Base-by-base conservation (phyloP, 805 yeast species). In the Vanderwaltozyma yarrowii region DNA sequence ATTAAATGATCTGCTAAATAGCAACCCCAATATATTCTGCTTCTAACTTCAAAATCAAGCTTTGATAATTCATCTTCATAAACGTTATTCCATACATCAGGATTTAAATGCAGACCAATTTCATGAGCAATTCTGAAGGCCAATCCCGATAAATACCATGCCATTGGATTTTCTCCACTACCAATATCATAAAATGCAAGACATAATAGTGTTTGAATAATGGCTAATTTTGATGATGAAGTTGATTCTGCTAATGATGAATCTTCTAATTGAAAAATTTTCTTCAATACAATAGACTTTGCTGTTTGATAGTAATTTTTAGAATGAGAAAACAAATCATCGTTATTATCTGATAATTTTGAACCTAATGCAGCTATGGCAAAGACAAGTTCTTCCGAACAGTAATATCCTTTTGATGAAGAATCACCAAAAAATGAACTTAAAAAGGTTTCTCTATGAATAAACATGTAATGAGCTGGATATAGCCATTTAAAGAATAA, bases 111-210 rank as follows among this genome's bases (percentile, higher is more conserved):
- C 47, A 74, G 68, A 2, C 80, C 80, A 21, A 75, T 56, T 52
- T 74, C 76, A 44, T 67, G 73, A 1, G 80, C 79, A 67, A 76
- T 73, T 42, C 80, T 57, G 50, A 75, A 66, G 6, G 78, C 80
- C 38, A 67, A 62, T 1, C 80, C 81, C 12, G 72, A 64, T 21
- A 73, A 58, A 66, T 73, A 68, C 82, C 80, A 76, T 3, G 79
- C 78, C 41, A 71, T 63, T 8, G 76, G 68, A 47, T 72, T 73
- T 37, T 67, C 61, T 2, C 79, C 79, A 39, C 64, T 65, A 42
- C 76, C 74, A 19, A 76, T 70, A 47, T 75, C 80, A 51, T 73
- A 74, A 41, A 73, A 67, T 10, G 79, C 76, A 12, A 76, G 55
- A 18, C 75, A 56, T 16, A 75, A 52, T 41, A 70, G 66, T 23